These are phyloP conservation scores for Pholiota microspora DNA, from an alignment of 768 basidiomycete species.

Conservation along the genomic window DNA sequence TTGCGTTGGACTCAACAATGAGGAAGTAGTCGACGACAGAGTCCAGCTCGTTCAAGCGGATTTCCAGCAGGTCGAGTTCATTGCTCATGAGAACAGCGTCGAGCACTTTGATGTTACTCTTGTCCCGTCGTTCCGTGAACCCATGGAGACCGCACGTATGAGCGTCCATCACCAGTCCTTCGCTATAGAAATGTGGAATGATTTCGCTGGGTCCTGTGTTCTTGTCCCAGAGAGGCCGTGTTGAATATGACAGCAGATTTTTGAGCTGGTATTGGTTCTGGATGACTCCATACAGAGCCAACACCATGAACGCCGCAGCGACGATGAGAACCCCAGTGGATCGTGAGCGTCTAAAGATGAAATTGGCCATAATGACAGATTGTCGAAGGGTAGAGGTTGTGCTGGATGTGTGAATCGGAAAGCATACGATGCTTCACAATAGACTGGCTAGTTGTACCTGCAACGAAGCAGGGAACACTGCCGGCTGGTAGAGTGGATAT, in stretches of 20 bases:
- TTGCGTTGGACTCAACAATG: conserved; percentile 59
- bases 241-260: conserved; percentile 53
- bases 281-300: conserved; percentile 32
- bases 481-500: background rate
- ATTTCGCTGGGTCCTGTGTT: conserved; percentile 44
- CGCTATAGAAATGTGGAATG: conserved; percentile 57
- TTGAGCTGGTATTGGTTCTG: conserved; percentile 49
- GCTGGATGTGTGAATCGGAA: background rate
- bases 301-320: conserved; percentile 26
- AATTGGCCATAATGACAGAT: conserved; percentile 3
- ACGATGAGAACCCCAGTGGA: conserved; percentile 32
- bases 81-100: conserved; percentile 64
- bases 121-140: conserved; percentile 40
- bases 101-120: conserved; percentile 39
- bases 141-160: conserved; percentile 52
- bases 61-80: conserved; percentile 62
- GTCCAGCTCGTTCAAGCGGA: conserved; percentile 60
- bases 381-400: background rate
- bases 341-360: conserved; percentile 18
- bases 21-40: conserved; percentile 57
- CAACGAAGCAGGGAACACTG: conserved; percentile 15
- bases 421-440: conserved; percentile 16
- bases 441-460: conserved; percentile 16
- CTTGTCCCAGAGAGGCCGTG: conserved; percentile 59
- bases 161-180: conserved; percentile 42